Evolutionary conservation across 495 filamentous ascomycete genomes (phyloP), one percentile per base, ranked within the genome.

Genomic region (Aeminium ludgeri): DNA sequence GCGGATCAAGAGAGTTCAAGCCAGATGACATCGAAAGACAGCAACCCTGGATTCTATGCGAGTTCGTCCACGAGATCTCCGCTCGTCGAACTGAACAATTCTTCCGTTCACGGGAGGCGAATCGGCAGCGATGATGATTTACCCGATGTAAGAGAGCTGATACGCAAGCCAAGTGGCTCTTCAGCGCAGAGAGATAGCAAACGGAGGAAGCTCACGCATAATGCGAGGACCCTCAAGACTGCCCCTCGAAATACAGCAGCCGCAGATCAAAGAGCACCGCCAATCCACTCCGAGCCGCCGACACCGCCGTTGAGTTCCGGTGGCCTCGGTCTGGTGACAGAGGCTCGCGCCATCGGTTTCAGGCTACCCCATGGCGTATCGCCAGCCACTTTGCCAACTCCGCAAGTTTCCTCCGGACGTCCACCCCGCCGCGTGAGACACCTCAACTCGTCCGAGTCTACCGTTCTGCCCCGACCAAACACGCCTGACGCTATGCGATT

Each of bases 241-340:
- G 23, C 23, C 8, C 8, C 23, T 8, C 4, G 8, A 25, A 25
- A 8, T 25, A 25, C 23, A 25, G 23, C 23, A 25, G 23, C 23
- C 23, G 8, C 4, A 8, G 8, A 25, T 3, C 23, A 25, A 25
- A 8, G 4, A 25, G 23, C 23, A 8, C 4, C 23, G 23, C 23
- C 3, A 8, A 8, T 8, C 8, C 23, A 8, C 3, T 36, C 52
- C 34, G 35, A 55, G 12, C 59, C 55, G 10, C 57, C 48, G 3
- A 61, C 60, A 11, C 60, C 44, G 17, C 48, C 60, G 25, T 54
- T 59, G 23, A 46, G 55, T 11, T 64, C 65, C 5, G 62, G 59
- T 45, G 62, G 55, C 30, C 53, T 30, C 20, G 20, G 13, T 1
- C 18, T 18, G 2, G n/a, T 15, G 19, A 7, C 16, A 15, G 13